Percentiles rank a stretch among this genome's conserved stretches.
Evolutionary conservation across 306 rosid genomes (phyloP).

Genomic region (Cicer arietinum): DNA sequence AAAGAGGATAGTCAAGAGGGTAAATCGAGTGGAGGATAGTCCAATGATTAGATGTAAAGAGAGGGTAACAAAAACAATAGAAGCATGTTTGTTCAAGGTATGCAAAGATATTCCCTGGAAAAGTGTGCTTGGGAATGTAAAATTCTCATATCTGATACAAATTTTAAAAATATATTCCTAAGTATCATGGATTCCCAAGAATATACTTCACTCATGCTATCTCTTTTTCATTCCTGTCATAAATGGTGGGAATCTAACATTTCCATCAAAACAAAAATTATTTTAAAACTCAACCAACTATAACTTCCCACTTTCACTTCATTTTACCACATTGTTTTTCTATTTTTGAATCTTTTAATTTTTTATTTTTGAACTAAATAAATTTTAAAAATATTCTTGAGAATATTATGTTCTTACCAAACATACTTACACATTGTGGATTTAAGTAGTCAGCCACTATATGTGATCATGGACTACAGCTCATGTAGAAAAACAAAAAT

Average conservation of each 20-base stretch:
- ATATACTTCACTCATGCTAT: neutral
- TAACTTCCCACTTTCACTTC: neutral
- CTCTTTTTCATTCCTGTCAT: neutral
- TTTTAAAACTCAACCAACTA: conserved; percentile 8
- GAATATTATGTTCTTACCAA: too few species aligned
- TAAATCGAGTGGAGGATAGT: neutral
- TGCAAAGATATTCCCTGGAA: neutral
- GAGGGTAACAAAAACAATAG: neutral
- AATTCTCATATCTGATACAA: neutral
- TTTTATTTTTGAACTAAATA: neutral
- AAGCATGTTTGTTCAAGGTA: neutral
- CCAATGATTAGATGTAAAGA: neutral
- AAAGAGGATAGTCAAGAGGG: neutral
- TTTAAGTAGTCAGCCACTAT: neutral
- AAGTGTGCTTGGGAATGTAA: neutral
- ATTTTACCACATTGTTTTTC: neutral
- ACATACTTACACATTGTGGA: neutral
- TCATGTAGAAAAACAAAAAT: conserved; percentile 1
- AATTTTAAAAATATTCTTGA: neutral
- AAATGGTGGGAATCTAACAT: neutral
- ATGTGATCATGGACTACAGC: neutral
- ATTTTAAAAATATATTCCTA: neutral
- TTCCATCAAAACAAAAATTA: neutral
- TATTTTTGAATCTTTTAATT: neutral
- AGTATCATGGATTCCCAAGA: neutral